Base-by-base conservation (phyloP, 2,329 filamentous ascomycete genomes). In the Pseudocercospora fijiensis region DNA sequence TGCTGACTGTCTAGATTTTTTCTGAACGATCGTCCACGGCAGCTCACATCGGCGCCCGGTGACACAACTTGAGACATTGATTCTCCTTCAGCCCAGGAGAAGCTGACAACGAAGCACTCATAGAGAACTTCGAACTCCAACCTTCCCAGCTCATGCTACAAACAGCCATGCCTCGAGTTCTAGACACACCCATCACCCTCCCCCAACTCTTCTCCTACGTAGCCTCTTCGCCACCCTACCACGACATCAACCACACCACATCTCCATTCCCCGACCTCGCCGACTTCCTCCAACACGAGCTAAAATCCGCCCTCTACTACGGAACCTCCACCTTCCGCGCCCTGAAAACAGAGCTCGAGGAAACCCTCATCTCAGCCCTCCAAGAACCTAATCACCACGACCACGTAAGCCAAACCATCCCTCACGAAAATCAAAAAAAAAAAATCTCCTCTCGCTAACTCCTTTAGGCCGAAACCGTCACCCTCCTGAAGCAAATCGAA, bases 221-320 rank as follows among this genome's bases (percentile, higher is more conserved):
- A 2, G 20, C 30, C 55, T 37, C 55, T 4, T 57, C 55, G 27
- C 28, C 55, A 2, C 55, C 55, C 1, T 43, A 57, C 11, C 24
- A 30, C 53, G 16, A 41, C n/a, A 26, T 27, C 27, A 43, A 22
- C 2, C 22, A 43, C 20, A 3, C 30, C 9, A 41, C 20, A 18
- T 3, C 33, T 9, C 55, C 55, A 10, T 57, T 57, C 28, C 30
- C 37, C n/a, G 55, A 57, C 5, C 55, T 45, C 1, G 37, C 10
- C 3, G 55, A 57, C 27, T 57, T 43, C 55, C 30, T 45, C 18
- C 30, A 45, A 45, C 37, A 43, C 20, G 55, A 57, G 22, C 55
- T 57, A 9, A 45, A 57, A 41, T 22, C 30, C 20, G 55, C 55
- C 0, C 55, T 57, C 1, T 45, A 27, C 20, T 57, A 57, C 55